Conservation (phyloP, 495 filamentous ascomycete species). For the Xylaria cubensis region DNA sequence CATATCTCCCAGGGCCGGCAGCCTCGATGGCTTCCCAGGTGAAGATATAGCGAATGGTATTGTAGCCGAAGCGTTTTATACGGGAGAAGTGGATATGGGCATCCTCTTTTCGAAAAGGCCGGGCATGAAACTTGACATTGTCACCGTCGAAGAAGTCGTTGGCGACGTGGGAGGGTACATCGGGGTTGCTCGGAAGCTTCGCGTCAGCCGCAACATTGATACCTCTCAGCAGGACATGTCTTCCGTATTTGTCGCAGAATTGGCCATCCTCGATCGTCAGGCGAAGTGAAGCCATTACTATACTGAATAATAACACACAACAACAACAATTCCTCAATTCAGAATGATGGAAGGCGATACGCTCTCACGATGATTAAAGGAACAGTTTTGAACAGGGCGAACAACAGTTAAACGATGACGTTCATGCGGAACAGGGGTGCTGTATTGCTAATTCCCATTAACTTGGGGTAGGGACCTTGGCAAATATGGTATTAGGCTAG, state of each 20-base stretch:
- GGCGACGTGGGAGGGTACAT: conserved; percentile 78
- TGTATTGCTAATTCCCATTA: conserved; percentile 9
- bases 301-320: background rate
- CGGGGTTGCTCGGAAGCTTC: conserved; percentile 74
- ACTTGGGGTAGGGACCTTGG: conserved; percentile 3
- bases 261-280: conserved; percentile 81
- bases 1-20: conserved; percentile 90
- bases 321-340: background rate
- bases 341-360: background rate
- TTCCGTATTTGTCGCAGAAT: conserved; percentile 70
- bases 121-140: conserved; percentile 84
- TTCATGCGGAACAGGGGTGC: background rate
- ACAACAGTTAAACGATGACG: conserved; percentile 3
- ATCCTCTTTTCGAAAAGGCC: conserved; percentile 83
- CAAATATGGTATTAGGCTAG: background rate
- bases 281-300: conserved; percentile 54
- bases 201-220: conserved; percentile 72
- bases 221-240: conserved; percentile 64
- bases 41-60: conserved; percentile 94
- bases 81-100: conserved; percentile 88
- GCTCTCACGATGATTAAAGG: background rate
- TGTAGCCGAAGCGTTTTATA: conserved; percentile 88
- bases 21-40: conserved; percentile 99
- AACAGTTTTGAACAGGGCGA: background rate
- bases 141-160: conserved; percentile 93